These are phyloP conservation scores for Cephaloascus albidus DNA, from an alignment of 805 yeast genomes.

Conservation along the genomic window DNA sequence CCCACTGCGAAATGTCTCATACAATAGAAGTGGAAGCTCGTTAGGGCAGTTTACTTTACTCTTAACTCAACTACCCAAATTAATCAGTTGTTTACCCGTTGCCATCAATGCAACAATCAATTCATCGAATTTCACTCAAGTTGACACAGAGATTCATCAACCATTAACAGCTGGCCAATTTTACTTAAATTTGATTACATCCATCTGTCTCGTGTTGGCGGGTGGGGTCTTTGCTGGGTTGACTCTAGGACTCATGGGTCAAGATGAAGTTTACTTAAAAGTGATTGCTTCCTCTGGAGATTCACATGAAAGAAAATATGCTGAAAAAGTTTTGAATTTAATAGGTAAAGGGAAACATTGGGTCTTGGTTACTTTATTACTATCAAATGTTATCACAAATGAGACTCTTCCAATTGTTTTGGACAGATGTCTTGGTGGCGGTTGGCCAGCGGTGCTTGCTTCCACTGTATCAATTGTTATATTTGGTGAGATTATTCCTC, in stretches of 20 bases:
- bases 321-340: constrained; percentile 61
- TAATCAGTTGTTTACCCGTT: constrained; percentile 11
- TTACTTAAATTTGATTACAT: constrained; percentile 39
- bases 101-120: constrained; percentile 4
- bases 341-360: constrained; percentile 88
- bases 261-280: constrained; percentile 88
- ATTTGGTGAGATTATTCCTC: constrained; percentile 96
- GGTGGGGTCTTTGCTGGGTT: constrained; percentile 93
- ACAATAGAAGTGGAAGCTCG: neutral
- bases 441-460: constrained; percentile 91
- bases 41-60: constrained; percentile 2
- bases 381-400: constrained; percentile 86
- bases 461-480: constrained; percentile 91
- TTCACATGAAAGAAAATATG: constrained; percentile 52
- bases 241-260: constrained; percentile 96
- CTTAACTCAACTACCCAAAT: constrained; percentile 11
- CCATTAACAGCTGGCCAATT: constrained; percentile 27
- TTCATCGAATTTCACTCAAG: constrained; percentile 12
- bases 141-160: constrained; percentile 3
- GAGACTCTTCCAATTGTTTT: constrained; percentile 91
- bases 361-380: constrained; percentile 82
- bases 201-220: constrained; percentile 53
- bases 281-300: constrained; percentile 90
- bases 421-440: constrained; percentile 91
- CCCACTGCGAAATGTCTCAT: constrained; percentile 1